Evolutionary conservation across 306 rosid species (phyloP).

Genomic region (Morella rubra): DNA sequence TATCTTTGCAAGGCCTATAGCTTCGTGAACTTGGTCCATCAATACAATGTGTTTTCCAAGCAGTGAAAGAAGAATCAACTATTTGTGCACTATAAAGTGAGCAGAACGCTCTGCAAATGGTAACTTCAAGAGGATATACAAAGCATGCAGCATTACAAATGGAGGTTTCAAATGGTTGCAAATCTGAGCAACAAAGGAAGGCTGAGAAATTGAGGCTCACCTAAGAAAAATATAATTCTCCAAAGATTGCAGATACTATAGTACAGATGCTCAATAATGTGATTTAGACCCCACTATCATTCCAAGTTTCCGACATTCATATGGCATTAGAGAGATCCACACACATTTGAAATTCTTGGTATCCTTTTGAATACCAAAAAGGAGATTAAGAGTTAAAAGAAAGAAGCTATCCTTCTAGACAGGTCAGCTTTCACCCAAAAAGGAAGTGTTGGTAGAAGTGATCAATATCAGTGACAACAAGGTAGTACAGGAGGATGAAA

Average conservation of each 20-base stretch:
- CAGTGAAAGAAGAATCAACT: conserved; percentile 24
- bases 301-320: neutral
- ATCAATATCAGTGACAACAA: neutral
- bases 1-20: conserved; percentile 15
- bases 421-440: neutral
- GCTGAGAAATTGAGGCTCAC: conserved; percentile 16
- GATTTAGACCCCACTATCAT: neutral
- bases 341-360: neutral
- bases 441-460: neutral
- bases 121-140: conserved; percentile 8
- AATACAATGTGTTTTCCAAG: conserved; percentile 26
- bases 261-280: neutral
- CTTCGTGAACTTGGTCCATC: conserved; percentile 20
- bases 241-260: neutral
- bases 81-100: conserved; percentile 7
- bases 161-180: conserved; percentile 15
- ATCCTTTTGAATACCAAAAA: neutral
- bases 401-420: neutral
- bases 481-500: neutral
- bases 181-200: conserved; percentile 4
- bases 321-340: neutral
- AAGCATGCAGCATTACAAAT: neutral
- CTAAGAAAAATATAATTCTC: neutral
- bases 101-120: conserved; percentile 4
- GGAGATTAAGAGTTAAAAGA: neutral